Evolutionary conservation across 148 eudicot species (phyloP).

Genomic region (Fagopyrum esculentum): DNA sequence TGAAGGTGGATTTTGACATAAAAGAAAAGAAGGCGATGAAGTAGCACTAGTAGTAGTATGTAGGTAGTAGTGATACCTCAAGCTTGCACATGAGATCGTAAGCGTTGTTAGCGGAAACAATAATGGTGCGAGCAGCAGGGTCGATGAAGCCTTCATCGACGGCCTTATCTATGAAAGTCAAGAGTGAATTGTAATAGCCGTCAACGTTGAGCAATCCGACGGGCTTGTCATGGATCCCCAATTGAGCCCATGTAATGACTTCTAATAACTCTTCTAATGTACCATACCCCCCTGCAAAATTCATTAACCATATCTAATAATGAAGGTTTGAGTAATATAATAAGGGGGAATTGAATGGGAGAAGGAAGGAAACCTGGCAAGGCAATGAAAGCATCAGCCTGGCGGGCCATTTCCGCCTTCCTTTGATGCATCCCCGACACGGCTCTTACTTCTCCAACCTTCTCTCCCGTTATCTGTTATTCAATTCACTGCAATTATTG

Average conservation of each 20-base stretch:
- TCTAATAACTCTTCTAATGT: conserved; percentile 77
- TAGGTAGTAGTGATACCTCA: conserved; percentile 39
- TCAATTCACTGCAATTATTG: neutral
- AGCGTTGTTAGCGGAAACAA: conserved; percentile 84
- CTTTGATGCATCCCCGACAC: conserved; percentile 94
- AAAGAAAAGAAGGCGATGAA: neutral
- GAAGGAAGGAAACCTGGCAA: conserved; percentile 52
- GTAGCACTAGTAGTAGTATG: neutral
- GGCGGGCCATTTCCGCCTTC: conserved; percentile 96
- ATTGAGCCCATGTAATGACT: conserved; percentile 86
- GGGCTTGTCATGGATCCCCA: conserved; percentile 85
- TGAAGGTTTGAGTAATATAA: too few species aligned
- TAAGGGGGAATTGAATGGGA: too few species aligned
- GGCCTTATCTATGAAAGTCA: conserved; percentile 92
- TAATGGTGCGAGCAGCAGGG: conserved; percentile 83
- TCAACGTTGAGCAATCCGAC: conserved; percentile 87
- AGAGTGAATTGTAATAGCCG: conserved; percentile 81
- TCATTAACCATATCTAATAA: neutral
- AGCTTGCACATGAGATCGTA: conserved; percentile 81
- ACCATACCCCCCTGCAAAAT: conserved; percentile 65
- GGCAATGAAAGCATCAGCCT: conserved; percentile 91
- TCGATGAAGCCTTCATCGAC: conserved; percentile 90
- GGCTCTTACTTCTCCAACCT: conserved; percentile 75
- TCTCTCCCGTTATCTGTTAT: conserved; percentile 66
- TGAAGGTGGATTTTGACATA: neutral